phyloP scores from a whole-genome alignment of 2,329 filamentous ascomycete genomes.

The Salinomyces thailandicus region DNA sequence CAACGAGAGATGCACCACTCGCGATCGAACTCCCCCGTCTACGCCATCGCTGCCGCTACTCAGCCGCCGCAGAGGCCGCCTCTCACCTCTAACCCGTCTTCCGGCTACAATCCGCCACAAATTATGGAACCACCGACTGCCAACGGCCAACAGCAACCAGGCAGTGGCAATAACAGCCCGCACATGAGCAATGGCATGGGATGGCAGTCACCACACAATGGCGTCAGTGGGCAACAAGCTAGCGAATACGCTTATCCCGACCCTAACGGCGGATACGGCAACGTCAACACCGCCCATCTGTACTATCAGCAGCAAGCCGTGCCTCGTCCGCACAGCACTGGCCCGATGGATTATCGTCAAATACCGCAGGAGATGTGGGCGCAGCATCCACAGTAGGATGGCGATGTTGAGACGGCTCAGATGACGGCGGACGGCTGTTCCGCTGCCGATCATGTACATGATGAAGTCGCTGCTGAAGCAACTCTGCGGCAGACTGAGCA shows the following conservation, averaged over 20 bases:
- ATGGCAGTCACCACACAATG: constrained; percentile 77
- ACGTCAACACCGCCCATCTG: constrained; percentile 56
- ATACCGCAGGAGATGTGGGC: constrained; percentile 50
- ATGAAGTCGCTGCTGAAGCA: neutral
- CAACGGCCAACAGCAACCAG: constrained; percentile 62
- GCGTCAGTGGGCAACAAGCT: constrained; percentile 54
- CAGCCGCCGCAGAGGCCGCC: constrained; percentile 41
- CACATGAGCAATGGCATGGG: constrained; percentile 59
- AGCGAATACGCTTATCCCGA: constrained; percentile 82
- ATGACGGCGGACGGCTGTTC: neutral
- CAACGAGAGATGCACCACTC: constrained; percentile 62
- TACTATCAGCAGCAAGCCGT: constrained; percentile 62
- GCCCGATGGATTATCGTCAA: constrained; percentile 50
- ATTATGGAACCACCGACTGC: constrained; percentile 73
- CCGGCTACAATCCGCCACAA: constrained; percentile 65
- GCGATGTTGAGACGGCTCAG: constrained; percentile 4
- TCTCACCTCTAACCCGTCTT: constrained; percentile 70
- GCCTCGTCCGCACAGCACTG: constrained; percentile 62
- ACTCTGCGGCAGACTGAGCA: neutral
- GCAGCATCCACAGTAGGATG: constrained; percentile 30
- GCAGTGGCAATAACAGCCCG: constrained; percentile 71
- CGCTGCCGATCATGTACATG: neutral
- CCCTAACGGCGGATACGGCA: constrained; percentile 40
- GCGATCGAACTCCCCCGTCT: constrained; percentile 49
- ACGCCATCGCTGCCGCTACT: constrained; percentile 45